Percentiles rank a stretch among this genome's conserved stretches.
Evolutionary conservation across 2,329 filamentous ascomycete species (phyloP).

Genomic region (Zymoseptoria pseudotritici): DNA sequence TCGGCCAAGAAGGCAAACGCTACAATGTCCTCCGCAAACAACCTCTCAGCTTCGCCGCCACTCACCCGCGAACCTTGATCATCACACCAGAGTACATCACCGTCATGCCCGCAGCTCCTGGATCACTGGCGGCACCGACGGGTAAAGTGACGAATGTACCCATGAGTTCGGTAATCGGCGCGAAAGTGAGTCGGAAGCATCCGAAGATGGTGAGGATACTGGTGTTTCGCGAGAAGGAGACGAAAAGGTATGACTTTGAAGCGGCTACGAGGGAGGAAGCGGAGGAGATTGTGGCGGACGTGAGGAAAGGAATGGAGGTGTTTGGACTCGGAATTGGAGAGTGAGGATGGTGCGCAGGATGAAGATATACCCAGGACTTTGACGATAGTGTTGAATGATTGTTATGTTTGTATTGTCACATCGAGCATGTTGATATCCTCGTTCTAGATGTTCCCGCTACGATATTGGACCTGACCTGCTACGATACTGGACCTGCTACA

Average conservation of each 20-base stretch:
- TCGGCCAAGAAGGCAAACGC: slow-evolving; percentile 44
- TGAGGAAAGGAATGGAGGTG: slow-evolving; percentile 43
- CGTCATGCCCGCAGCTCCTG: slow-evolving; percentile 58
- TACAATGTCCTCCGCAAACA: slow-evolving; percentile 78
- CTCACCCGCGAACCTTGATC: slow-evolving; percentile 67
- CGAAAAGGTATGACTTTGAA: slow-evolving; percentile 79
- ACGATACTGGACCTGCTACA: too few relatives aligned
- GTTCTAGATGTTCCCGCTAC: too few relatives aligned
- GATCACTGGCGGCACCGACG: slow-evolving; percentile 30
- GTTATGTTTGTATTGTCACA: neutral
- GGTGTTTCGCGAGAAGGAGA: slow-evolving; percentile 66
- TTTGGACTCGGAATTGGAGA: slow-evolving; percentile 2
- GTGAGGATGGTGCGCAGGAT: neutral
- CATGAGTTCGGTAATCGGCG: slow-evolving; percentile 73
- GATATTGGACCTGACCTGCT: too few relatives aligned
- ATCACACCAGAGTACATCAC: slow-evolving; percentile 84
- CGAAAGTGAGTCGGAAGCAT: slow-evolving; percentile 72
- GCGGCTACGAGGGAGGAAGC: slow-evolving; percentile 65
- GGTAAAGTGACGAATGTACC: slow-evolving; percentile 72
- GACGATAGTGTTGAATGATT: neutral
- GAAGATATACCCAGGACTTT: neutral
- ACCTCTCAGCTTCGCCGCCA: slow-evolving; percentile 69
- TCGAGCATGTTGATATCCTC: too few relatives aligned
- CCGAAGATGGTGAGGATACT: slow-evolving; percentile 73
- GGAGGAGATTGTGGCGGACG: slow-evolving; percentile 68